phyloP scores from a whole-genome alignment of 257 asterid species.

The Datura wrightii region DNA sequence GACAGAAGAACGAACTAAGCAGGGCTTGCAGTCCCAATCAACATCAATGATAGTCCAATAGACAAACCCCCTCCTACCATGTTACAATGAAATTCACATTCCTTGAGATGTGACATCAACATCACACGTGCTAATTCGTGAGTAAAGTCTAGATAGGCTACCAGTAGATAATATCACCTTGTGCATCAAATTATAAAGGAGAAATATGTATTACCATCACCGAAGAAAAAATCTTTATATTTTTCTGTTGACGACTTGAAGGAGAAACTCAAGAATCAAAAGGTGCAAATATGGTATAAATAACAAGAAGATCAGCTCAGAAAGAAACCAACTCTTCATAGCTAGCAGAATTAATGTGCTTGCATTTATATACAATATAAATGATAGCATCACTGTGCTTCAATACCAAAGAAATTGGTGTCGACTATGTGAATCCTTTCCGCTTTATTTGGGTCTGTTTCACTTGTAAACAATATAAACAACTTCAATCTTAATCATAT shows the following conservation, averaged over 20 bases:
- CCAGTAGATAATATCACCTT: not conserved
- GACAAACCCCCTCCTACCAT: not conserved
- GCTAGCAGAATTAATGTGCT: not conserved
- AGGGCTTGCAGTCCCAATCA: not conserved
- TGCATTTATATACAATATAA: not conserved
- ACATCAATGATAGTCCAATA: not conserved
- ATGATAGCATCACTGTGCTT: not conserved
- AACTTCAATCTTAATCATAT: slow-evolving; percentile 16
- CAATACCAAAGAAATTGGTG: not conserved
- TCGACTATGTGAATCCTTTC: not conserved
- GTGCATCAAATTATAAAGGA: not conserved
- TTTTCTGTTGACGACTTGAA: not conserved
- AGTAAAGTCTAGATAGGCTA: not conserved
- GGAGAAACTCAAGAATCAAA: slow-evolving; percentile 14
- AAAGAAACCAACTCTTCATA: slow-evolving; percentile 2
- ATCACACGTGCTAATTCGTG: not conserved
- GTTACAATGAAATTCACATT: slow-evolving; percentile 1
- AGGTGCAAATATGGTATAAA: not conserved
- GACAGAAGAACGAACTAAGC: not conserved
- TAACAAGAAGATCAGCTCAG: not conserved
- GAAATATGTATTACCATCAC: not conserved
- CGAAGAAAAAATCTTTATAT: not conserved
- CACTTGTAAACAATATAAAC: not conserved
- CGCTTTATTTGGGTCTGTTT: not conserved
- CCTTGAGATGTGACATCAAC: slow-evolving; percentile 17